Evolutionary conservation across 208 protist genomes (phyloP).

Genomic region (Leishmania tropica): DNA sequence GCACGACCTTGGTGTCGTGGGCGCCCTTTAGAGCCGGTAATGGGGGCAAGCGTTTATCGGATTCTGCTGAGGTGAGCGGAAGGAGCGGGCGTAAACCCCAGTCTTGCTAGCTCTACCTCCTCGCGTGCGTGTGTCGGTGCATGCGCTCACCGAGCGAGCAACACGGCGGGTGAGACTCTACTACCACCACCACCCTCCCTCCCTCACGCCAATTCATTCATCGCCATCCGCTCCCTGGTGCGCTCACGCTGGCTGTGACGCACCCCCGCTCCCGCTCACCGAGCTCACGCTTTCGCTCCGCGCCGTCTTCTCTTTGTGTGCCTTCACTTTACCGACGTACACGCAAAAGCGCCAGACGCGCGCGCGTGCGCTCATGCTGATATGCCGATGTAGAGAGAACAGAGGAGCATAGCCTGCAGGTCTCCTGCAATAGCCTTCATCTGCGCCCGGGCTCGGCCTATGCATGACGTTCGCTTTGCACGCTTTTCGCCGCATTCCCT

Average conservation of each 20-base stretch:
- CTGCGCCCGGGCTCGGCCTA: neutral
- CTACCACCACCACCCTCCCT: too few relatives aligned
- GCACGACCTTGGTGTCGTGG: neutral
- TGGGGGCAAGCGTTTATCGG: neutral
- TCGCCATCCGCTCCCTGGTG: neutral
- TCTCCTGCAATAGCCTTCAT: neutral
- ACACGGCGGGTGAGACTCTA: neutral
- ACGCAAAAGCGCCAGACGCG: neutral
- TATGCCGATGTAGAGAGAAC: neutral
- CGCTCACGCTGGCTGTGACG: neutral
- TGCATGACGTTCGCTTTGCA: neutral
- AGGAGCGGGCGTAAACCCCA: too few relatives aligned
- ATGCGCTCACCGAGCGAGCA: neutral
- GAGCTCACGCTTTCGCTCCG: neutral
- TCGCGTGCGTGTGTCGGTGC: neutral
- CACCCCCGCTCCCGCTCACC: neutral
- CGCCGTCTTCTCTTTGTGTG: neutral
- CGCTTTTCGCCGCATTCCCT: neutral
- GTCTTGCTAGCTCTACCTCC: neutral
- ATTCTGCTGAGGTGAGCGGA: neutral
- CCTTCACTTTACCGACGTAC: neutral
- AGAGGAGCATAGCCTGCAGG: neutral
- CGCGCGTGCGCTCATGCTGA: neutral
- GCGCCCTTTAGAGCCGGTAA: neutral
- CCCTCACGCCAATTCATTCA: neutral